Evolutionary conservation across 2,329 filamentous ascomycete species (phyloP), one percentile per base, ranked within the genome.

Genomic region (Boeremia exigua): DNA sequence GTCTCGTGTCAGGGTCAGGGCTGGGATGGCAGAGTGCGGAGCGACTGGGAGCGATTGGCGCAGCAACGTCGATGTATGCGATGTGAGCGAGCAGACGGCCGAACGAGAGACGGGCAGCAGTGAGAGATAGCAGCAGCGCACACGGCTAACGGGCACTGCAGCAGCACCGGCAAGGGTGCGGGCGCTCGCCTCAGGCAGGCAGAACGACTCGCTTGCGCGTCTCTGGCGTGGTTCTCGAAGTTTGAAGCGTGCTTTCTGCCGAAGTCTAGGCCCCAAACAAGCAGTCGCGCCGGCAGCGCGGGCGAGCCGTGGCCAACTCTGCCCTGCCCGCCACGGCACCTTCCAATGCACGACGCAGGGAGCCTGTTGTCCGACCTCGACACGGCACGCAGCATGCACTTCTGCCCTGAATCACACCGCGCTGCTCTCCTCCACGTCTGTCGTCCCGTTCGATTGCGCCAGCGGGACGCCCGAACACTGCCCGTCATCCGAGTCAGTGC

Each of bases 141-240:
- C 38, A 36, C n/a, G 33, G 47, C 46, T 27, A 14, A 50, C 48
- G 39, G 55, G 15, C 33, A 34, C 44, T 37, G 48, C 52, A 45
- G 50, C 46, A 50, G 43, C 48, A 50, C 46, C 39, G 5, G 19
- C 49, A 30, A 43, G 48, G 33, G 49, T 44, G 47, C 27, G 49
- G 43, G 39, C 44, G 34, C 17, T 48, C 38, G 38, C 38, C 39
- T 32, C 46, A 49, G 45, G 52, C 39, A 45, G 39, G 39, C 54
- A 54, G 49, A 58, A 58, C 50, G 45, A 43, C 53, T 48, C 44
- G 52, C 45, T 55, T 55, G 46, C 34, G 33, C 57, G 50, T 48
- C 60, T 56, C 56, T 53, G 38, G 45, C 46, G 54, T 48, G 58
- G 56, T 59, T 59, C 63, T 66, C 55, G 57, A 66, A 62, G 37